phyloP scores from a whole-genome alignment of 73 alveolate species.

The Paramecium sonneborni region DNA sequence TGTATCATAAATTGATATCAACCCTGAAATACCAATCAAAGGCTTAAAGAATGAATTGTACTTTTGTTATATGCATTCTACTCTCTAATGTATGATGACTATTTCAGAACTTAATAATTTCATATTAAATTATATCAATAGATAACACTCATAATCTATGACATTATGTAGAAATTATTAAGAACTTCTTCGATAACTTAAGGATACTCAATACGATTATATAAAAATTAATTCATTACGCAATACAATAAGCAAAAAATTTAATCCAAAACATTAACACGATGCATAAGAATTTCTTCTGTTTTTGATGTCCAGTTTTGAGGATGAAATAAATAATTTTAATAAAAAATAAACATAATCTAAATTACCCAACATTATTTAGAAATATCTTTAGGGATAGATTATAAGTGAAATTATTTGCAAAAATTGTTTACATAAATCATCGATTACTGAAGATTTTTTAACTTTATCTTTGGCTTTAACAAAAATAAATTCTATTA shows the following conservation, averaged over 20 bases:
- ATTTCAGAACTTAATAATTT: not conserved
- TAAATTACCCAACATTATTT: not conserved
- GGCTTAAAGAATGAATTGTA: conserved; percentile 32
- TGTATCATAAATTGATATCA: not conserved
- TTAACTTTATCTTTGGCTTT: conserved; percentile 18
- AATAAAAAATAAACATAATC: not conserved
- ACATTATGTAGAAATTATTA: not conserved
- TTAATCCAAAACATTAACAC: conserved; percentile 32
- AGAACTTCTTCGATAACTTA: conserved; percentile 11
- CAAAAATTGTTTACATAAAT: not conserved
- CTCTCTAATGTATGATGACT: not conserved
- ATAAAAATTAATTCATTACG: not conserved
- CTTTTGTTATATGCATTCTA: conserved; percentile 42
- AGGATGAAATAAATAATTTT: conserved; percentile 11
- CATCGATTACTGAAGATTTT: not conserved
- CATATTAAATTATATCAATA: not conserved
- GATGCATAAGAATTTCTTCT: conserved; percentile 29
- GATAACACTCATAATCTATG: not conserved
- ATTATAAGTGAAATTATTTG: not conserved
- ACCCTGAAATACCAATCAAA: not conserved
- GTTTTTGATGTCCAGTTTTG: not conserved
- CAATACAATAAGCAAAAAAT: not conserved
- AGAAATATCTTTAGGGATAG: not conserved
- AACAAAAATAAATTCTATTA: not conserved
- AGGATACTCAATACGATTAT: not conserved